Evolutionary conservation across 2,329 filamentous ascomycete species (phyloP).

Genomic region (Aspergillus quadricinctus): DNA sequence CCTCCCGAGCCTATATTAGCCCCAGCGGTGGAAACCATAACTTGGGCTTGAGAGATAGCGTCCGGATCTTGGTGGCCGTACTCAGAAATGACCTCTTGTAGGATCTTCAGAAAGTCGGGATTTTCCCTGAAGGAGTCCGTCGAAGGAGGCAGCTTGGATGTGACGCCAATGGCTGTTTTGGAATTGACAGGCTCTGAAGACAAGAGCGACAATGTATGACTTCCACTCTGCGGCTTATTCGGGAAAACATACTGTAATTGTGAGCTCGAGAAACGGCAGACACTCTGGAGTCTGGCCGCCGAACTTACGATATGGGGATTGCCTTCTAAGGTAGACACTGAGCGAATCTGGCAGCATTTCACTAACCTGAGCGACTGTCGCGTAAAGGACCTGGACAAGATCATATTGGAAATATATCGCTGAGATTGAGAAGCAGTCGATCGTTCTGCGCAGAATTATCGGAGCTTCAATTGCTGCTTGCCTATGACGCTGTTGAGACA

Average conservation of each 20-base stretch:
- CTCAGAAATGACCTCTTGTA: conserved; percentile 53
- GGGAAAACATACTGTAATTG: conserved; percentile 47
- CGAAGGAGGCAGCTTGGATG: conserved; percentile 52
- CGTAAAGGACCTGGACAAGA: conserved; percentile 16
- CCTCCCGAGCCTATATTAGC: conserved; percentile 51
- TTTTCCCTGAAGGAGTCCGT: conserved; percentile 55
- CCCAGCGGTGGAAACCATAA: conserved; percentile 57
- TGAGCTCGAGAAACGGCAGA: conserved; percentile 12
- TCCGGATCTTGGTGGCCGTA: conserved; percentile 54
- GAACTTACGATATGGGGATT: conserved; percentile 38
- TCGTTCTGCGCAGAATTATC: background rate
- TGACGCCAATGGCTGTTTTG: conserved; percentile 53
- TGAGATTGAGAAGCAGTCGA: background rate
- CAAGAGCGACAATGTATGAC: conserved; percentile 53
- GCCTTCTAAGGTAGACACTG: conserved; percentile 35
- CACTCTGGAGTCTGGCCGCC: background rate
- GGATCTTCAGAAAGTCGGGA: conserved; percentile 50
- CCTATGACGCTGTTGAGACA: conserved; percentile 16
- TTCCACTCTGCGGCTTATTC: conserved; percentile 33
- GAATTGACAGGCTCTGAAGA: conserved; percentile 51
- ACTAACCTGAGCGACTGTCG: conserved; percentile 17
- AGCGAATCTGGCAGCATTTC: conserved; percentile 24
- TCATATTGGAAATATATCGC: conserved; percentile 17
- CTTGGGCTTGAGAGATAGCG: conserved; percentile 55
- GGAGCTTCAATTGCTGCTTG: background rate